These are phyloP conservation scores for Solanum bulbocastanum DNA, from an alignment of 257 asterid genomes.

Conservation along the genomic window DNA sequence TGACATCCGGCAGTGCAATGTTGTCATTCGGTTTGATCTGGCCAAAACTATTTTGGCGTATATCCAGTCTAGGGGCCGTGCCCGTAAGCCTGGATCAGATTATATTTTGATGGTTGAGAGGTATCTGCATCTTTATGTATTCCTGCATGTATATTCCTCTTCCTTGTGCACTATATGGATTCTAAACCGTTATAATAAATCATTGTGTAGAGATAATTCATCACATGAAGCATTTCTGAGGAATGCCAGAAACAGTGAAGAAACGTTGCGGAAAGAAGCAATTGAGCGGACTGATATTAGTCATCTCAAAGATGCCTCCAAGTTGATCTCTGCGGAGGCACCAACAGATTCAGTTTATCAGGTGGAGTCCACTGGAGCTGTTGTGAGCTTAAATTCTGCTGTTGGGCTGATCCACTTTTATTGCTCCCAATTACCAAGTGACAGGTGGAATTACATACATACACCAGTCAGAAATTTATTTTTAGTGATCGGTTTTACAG, in stretches of 20 bases:
- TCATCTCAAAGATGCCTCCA: slow-evolving; percentile 65
- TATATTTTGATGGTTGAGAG: slow-evolving; percentile 99
- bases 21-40: slow-evolving; percentile 97
- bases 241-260: slow-evolving; percentile 98
- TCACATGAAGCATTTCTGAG: slow-evolving; percentile 81
- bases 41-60: slow-evolving; percentile 98
- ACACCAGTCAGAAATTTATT: background rate
- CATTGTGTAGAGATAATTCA: slow-evolving; percentile 64
- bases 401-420: slow-evolving; percentile 96
- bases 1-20: slow-evolving; percentile 98
- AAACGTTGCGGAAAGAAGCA: slow-evolving; percentile 95
- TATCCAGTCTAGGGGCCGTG: slow-evolving; percentile 99
- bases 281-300: slow-evolving; percentile 96
- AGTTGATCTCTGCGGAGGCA: slow-evolving; percentile 44
- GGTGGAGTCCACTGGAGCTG: slow-evolving; percentile 98
- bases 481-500: background rate
- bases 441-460: slow-evolving; percentile 42
- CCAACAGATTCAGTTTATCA: slow-evolving; percentile 55
- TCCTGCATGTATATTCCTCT: slow-evolving; percentile 3
- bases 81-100: slow-evolving; percentile 97
- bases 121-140: slow-evolving; percentile 27
- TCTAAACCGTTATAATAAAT: background rate
- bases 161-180: background rate
- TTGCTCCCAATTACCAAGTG: slow-evolving; percentile 98
- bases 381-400: slow-evolving; percentile 98